Conservation (phyloP, 2,329 filamentous ascomycete species). For the Herpomyces periplanetae region DNA sequence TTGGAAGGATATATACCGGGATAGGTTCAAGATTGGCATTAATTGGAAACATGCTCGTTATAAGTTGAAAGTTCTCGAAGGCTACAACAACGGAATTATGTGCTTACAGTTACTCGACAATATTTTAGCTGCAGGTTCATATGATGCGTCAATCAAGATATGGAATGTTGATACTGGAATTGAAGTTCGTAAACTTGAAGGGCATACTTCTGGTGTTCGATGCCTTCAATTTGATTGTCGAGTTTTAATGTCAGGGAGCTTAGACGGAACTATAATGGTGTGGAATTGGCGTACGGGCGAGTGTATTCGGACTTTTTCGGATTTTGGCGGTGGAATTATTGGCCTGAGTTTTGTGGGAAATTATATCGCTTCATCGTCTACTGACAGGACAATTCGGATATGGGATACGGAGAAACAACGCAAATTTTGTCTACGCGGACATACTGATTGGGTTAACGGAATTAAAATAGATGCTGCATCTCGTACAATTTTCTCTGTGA, state of each 20-base stretch:
- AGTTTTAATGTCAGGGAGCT: slow-evolving; percentile 56
- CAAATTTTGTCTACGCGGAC: slow-evolving; percentile 38
- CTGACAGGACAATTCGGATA: slow-evolving; percentile 59
- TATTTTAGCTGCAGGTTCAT: slow-evolving; percentile 67
- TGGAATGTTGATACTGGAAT: slow-evolving; percentile 73
- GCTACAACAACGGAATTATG: slow-evolving; percentile 58
- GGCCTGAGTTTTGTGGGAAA: slow-evolving; percentile 53
- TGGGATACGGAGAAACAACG: slow-evolving; percentile 65
- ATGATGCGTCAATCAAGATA: slow-evolving; percentile 75
- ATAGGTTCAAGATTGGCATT: slow-evolving; percentile 69
- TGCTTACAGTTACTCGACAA: slow-evolving; percentile 47
- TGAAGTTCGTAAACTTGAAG: slow-evolving; percentile 42
- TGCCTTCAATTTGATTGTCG: slow-evolving; percentile 71
- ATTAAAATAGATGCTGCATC: slow-evolving; percentile 48
- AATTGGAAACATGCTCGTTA: slow-evolving; percentile 93
- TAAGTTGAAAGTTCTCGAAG: slow-evolving; percentile 41
- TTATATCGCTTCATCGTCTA: slow-evolving; percentile 50
- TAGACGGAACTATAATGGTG: slow-evolving; percentile 55
- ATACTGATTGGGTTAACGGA: slow-evolving; percentile 85
- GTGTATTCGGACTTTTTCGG: slow-evolving; percentile 37
- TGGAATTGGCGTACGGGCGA: slow-evolving; percentile 91
- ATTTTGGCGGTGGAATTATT: slow-evolving; percentile 46
- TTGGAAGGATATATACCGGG: slow-evolving; percentile 96
- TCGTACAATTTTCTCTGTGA: slow-evolving; percentile 59
- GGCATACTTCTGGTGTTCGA: slow-evolving; percentile 46